A percentile compares a stretch with the other conserved stretches of the same genome.
phyloP scores from a whole-genome alignment of 176 grass and related monocot species.

The Olyra latifolia region DNA sequence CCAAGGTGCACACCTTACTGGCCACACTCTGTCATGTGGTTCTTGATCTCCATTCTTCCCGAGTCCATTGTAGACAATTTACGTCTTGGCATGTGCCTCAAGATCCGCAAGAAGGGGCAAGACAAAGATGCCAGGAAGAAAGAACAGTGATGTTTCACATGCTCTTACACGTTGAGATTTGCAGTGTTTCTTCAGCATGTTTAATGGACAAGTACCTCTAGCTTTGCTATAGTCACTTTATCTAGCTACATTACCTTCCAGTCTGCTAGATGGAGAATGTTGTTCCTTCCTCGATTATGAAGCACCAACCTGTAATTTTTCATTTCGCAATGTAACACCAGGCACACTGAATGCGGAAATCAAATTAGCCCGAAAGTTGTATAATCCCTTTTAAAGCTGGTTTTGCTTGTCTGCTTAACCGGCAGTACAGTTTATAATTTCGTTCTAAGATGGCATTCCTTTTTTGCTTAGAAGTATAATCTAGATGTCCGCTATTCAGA shows the following conservation, averaged over 20 bases:
- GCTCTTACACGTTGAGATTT: conserved; percentile 10
- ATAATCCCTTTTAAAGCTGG: neutral
- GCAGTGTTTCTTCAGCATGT: conserved; percentile 19
- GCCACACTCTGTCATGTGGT: conserved; percentile 82
- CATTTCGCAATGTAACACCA: conserved; percentile 8
- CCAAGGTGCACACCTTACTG: conserved; percentile 81
- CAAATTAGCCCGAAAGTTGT: neutral
- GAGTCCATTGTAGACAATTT: conserved; percentile 57
- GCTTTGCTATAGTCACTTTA: conserved; percentile 13
- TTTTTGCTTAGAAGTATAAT: neutral
- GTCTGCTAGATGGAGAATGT: conserved; percentile 5
- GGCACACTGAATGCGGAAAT: conserved; percentile 1
- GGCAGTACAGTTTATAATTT: neutral
- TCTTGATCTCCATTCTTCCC: conserved; percentile 56
- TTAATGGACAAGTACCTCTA: conserved; percentile 23
- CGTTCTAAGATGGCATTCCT: neutral
- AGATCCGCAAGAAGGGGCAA: conserved; percentile 75
- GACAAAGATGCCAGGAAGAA: conserved; percentile 74
- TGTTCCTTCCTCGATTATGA: conserved; percentile 16
- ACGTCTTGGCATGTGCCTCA: conserved; percentile 70
- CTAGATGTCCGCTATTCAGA: neutral
- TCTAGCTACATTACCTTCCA: conserved; percentile 15
- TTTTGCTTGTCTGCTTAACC: neutral
- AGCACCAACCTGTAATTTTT: conserved; percentile 19
- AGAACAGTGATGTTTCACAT: conserved; percentile 45